Percentiles rank a stretch among this genome's conserved stretches.
Evolutionary conservation across 768 basidiomycete species (phyloP).

Genomic region (Stropharia rugosoannulata): DNA sequence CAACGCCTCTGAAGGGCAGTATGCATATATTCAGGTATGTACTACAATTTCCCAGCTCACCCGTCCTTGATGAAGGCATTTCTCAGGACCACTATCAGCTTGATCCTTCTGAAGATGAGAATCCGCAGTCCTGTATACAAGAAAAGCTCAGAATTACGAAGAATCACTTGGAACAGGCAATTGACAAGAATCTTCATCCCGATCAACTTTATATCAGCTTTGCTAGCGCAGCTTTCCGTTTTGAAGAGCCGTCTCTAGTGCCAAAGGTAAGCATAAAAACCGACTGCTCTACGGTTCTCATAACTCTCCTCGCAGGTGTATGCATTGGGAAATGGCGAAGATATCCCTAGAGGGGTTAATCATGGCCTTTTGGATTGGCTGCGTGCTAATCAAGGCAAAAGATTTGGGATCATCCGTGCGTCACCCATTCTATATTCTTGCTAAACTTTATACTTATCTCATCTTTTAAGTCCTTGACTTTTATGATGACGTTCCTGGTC

Average conservation of each 20-base stretch:
- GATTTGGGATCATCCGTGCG: conserved; percentile 48
- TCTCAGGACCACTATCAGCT: conserved; percentile 20
- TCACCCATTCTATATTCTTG: conserved; percentile 4
- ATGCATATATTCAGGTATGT: conserved; percentile 43
- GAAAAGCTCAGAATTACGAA: conserved; percentile 39
- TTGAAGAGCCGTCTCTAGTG: conserved; percentile 31
- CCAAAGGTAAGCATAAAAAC: conserved; percentile 27
- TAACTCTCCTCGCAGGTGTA: conserved; percentile 29
- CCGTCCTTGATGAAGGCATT: background rate
- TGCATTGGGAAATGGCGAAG: conserved; percentile 39
- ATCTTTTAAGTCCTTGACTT: conserved; percentile 43
- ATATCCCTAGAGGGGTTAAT: conserved; percentile 36
- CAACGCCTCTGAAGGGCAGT: conserved; percentile 32
- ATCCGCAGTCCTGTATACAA: conserved; percentile 37
- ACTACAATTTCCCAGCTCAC: background rate
- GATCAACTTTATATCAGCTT: conserved; percentile 49
- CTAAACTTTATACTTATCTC: background rate
- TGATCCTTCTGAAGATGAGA: conserved; percentile 27
- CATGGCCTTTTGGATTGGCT: conserved; percentile 43
- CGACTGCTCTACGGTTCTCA: background rate
- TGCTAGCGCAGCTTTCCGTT: conserved; percentile 40
- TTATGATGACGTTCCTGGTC: conserved; percentile 42
- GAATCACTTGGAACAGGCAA: conserved; percentile 42
- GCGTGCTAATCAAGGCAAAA: conserved; percentile 36
- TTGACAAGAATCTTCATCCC: conserved; percentile 24